Base-by-base conservation (phyloP, 768 basidiomycete genomes). In the Podaxis sp. region DNA sequence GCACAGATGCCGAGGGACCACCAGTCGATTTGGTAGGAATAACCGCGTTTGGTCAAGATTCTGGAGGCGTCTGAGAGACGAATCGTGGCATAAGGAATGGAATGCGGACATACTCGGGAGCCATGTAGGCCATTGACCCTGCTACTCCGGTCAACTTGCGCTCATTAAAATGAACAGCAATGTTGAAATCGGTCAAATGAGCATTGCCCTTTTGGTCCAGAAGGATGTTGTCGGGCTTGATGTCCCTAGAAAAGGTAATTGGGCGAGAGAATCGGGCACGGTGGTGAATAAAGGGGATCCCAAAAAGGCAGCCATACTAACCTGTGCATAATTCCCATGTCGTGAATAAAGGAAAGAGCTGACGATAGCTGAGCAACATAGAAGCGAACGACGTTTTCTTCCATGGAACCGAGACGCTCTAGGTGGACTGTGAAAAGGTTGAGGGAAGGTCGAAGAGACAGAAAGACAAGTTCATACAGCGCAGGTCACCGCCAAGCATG, bases 61-160 rank as follows among this genome's bases (percentile, higher is more conserved):
- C 80, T 83, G 65, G 14, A 52, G 35, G 51, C 57, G 55, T 50
- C n/a, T 61, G 32, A 64, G 59, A 18, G 64, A 48, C 25, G 61
- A 62, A 14, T 23, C 28, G 53, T 32, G 50, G 48, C 59, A 35
- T 36, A 28, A 14, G 35, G 13, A 51, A n/a, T 32, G 54, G 51
- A 60, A 51, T 53, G 48, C 44, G 40, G 47, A 72, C 81, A 57
- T 69, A 88, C 85, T 90, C 88, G 2, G 89, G 89, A 44, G 90
- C 95, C 96, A 99, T 99, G 72, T 99, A 99, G 2, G 96, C 96
- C 95, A 98, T 96, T 55, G 93, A 96, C 7, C 96, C 96, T 23
- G 96, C 96, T 0, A 99, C 91, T 23, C 95, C 94, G 11, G 91
- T 95, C 36, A 94, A 75, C 61, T 89, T 84, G 59, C 91, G 83